phyloP scores from a whole-genome alignment of 1,139 yeast genomes.

The Pichia sp. region DNA sequence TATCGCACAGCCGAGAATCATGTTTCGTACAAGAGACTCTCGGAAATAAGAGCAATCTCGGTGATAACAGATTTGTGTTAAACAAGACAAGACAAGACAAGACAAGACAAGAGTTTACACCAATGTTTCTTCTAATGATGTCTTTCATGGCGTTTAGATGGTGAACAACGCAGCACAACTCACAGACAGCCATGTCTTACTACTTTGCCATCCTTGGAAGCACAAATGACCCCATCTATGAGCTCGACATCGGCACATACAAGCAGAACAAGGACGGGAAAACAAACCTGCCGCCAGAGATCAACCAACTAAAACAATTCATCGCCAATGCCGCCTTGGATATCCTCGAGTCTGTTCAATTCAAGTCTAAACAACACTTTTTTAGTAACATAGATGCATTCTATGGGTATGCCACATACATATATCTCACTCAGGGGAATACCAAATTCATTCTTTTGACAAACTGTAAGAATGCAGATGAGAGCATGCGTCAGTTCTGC shows the following conservation, averaged over 20 bases:
- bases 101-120: neutral
- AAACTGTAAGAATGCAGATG: constrained; percentile 45
- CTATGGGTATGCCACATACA: constrained; percentile 73
- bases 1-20: too few species aligned
- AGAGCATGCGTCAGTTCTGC: constrained; percentile 74
- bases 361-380: constrained; percentile 61
- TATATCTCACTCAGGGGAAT: constrained; percentile 84
- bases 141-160: too few species aligned
- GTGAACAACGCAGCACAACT: too few species aligned
- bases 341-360: constrained; percentile 80
- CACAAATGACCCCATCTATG: constrained; percentile 79
- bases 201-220: constrained; percentile 88
- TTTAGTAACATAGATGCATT: constrained; percentile 79
- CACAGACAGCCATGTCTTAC: too few species aligned
- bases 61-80: too few species aligned
- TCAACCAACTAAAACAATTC: constrained; percentile 79
- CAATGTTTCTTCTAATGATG: too few species aligned
- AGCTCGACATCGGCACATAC: constrained; percentile 76
- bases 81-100: too few species aligned
- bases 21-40: too few species aligned
- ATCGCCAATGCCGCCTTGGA: constrained; percentile 85
- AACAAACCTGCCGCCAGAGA: constrained; percentile 59
- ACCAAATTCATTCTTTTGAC: constrained; percentile 62
- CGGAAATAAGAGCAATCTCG: too few species aligned
- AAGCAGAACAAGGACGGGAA: constrained; percentile 57